Base-by-base conservation (phyloP, 2,329 filamentous ascomycete species). In the Byssochlamys sp. region DNA sequence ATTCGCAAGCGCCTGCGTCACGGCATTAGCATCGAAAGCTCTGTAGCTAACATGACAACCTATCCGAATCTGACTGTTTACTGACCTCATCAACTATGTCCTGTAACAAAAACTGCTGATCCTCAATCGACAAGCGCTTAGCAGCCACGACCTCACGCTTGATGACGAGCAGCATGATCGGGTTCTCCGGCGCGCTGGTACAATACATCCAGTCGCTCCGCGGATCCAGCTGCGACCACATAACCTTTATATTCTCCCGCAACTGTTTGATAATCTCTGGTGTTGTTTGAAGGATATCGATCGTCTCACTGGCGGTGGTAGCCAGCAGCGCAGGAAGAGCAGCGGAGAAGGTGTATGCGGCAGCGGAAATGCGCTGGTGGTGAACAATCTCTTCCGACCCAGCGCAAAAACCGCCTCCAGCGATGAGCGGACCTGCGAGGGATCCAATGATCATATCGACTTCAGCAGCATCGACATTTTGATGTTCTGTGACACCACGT, bases 361-460 rank as follows among this genome's bases (percentile, higher is more conserved):
- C 85, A 3, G 92, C 90, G 7, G 89, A 90, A 67, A 99, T 91
- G 63, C 94, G 91, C 76, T 99, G 94, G 70, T 99, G 94, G 72
- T 95, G 90, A 19, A 97, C 89, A 19, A 97, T 91, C 69, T 96
- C 94, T 62, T 87, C 86, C 45, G 87, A 87, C 19, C 91, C 92
- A 14, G 92, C 91, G 71, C 94, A 99, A 79, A 99, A 99, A 14
- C 94, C 94, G 65, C 95, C 94, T 57, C 91, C 92, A 9, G 90
- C 91, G 69, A 92, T 94, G 39, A 99, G 81, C 14, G 91, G 88
- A 1, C 94, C 92, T 11, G 92, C 86, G 52, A 99, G 84, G 35
- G 90, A 95, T 50, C 95, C 94, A 55, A 97, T 84, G 64, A 99
- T 92, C 91, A 99, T 96, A 77, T 99, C 94, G 54, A 99, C 86